Conservation (phyloP, 345 rosid species). For the Reutealis trisperma region DNA sequence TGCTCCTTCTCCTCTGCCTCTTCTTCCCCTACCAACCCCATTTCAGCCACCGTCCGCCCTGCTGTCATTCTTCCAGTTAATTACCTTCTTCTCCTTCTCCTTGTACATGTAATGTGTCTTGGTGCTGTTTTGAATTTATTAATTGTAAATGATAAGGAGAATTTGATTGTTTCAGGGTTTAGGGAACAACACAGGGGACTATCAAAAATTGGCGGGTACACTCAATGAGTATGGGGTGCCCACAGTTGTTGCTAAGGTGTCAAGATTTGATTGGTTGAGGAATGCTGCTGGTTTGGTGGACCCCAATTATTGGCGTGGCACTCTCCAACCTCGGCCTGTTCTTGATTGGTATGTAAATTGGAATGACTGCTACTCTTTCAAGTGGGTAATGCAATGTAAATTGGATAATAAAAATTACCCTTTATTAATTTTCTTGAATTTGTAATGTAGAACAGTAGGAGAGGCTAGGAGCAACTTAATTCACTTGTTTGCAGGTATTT, state of each 20-base stretch:
- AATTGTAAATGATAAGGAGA: not conserved
- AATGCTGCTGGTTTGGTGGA: constrained; percentile 90
- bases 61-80: constrained; percentile 86
- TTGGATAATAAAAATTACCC: not conserved
- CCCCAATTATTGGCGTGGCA: constrained; percentile 88
- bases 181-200: constrained; percentile 86
- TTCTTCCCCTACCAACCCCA: constrained; percentile 16
- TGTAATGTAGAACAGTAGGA: constrained; percentile 11
- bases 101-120: not conserved
- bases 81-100: constrained; percentile 8
- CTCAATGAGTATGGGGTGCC: constrained; percentile 66
- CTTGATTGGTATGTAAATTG: constrained; percentile 68
- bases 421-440: not conserved
- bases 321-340: constrained; percentile 85
- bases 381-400: not conserved
- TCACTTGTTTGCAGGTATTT: constrained; percentile 52
- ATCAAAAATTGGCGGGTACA: constrained; percentile 59
- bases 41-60: constrained; percentile 47
- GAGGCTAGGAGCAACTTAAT: not conserved
- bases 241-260: constrained; percentile 67
- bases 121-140: not conserved
- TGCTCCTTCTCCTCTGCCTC: constrained; percentile 31
- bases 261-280: constrained; percentile 83
- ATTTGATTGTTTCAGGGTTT: constrained; percentile 53
- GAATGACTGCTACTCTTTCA: not conserved